Conservation (phyloP, 495 filamentous ascomycete genomes). For the Hyaloscypha variabilis region DNA sequence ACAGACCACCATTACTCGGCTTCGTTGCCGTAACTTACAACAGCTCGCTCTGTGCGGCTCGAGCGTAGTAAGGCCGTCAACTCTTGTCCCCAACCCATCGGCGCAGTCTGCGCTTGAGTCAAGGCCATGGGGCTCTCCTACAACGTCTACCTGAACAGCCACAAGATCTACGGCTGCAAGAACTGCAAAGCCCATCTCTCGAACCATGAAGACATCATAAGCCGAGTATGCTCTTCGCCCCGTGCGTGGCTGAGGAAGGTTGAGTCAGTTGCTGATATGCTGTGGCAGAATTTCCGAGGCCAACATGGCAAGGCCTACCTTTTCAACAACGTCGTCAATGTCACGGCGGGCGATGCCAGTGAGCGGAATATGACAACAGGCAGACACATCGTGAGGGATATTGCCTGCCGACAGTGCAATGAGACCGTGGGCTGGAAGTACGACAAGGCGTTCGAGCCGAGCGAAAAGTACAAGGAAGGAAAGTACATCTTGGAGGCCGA, state of each 20-base stretch:
- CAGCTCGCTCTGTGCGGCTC: neutral
- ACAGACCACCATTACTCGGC: neutral
- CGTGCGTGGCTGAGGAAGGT: neutral
- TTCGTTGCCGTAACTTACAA: neutral
- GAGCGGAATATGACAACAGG: conserved; percentile 99
- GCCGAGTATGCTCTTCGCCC: conserved; percentile 59
- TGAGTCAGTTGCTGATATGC: conserved; percentile 10
- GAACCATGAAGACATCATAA: conserved; percentile 95
- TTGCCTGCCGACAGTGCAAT: conserved; percentile 84
- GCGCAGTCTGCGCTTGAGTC: conserved; percentile 1
- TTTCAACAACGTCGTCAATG: conserved; percentile 92
- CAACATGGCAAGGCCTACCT: conserved; percentile 98
- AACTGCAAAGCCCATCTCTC: conserved; percentile 93
- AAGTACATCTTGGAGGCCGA: conserved; percentile 97
- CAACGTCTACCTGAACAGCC: conserved; percentile 90
- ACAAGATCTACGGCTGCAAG: conserved; percentile 94
- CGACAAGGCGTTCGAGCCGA: conserved; percentile 89
- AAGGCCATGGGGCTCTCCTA: conserved; percentile 86
- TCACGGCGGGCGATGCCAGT: conserved; percentile 73
- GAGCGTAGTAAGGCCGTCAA: neutral
- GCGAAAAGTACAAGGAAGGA: conserved; percentile 98
- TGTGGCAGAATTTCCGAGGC: conserved; percentile 87
- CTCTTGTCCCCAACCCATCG: neutral
- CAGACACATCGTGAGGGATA: conserved; percentile 90
- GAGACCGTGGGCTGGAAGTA: conserved; percentile 98